phyloP scores from a whole-genome alignment of 495 filamentous ascomycete species.

The Xylaria nigripes region DNA sequence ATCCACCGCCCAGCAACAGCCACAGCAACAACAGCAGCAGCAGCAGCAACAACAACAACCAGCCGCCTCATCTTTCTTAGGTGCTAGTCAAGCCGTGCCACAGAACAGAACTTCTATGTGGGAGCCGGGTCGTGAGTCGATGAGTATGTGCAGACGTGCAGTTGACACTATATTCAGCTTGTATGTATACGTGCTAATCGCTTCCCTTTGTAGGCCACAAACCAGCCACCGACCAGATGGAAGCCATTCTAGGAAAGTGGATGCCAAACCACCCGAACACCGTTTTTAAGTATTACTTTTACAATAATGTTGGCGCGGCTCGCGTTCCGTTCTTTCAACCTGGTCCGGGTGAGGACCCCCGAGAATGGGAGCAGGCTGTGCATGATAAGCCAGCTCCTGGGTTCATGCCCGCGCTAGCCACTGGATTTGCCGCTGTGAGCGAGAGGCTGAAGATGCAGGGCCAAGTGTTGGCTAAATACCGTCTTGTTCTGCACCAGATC shows the following conservation, averaged over 20 bases:
- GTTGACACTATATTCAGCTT: neutral
- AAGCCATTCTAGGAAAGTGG: slow-evolving; percentile 76
- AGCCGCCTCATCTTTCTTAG: slow-evolving; percentile 24
- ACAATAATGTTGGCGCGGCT: slow-evolving; percentile 79
- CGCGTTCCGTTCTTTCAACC: slow-evolving; percentile 77
- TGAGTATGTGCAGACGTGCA: slow-evolving; percentile 26
- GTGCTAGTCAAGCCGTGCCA: slow-evolving; percentile 25
- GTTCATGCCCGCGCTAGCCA: slow-evolving; percentile 61
- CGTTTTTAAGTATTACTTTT: slow-evolving; percentile 84
- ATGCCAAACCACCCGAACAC: slow-evolving; percentile 60
- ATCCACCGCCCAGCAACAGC: slow-evolving; percentile 9
- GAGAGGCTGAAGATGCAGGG: slow-evolving; percentile 72
- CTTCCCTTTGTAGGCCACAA: slow-evolving; percentile 45
- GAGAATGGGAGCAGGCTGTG: slow-evolving; percentile 90
- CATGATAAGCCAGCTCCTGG: slow-evolving; percentile 70
- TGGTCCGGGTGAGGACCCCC: slow-evolving; percentile 62
- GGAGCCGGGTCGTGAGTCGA: slow-evolving; percentile 38
- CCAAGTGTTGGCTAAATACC: slow-evolving; percentile 61
- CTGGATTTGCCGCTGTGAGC: slow-evolving; percentile 52
- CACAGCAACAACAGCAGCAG: slow-evolving; percentile 9
- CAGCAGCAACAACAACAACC: slow-evolving; percentile 12
- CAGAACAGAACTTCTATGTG: slow-evolving; percentile 38
- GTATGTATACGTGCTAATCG: slow-evolving; percentile 7
- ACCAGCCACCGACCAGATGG: slow-evolving; percentile 76
- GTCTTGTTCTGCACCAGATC: slow-evolving; percentile 81